These are phyloP conservation scores for Fusarium devonianum DNA, from an alignment of 2,329 filamentous ascomycete genomes.

Conservation along the genomic window DNA sequence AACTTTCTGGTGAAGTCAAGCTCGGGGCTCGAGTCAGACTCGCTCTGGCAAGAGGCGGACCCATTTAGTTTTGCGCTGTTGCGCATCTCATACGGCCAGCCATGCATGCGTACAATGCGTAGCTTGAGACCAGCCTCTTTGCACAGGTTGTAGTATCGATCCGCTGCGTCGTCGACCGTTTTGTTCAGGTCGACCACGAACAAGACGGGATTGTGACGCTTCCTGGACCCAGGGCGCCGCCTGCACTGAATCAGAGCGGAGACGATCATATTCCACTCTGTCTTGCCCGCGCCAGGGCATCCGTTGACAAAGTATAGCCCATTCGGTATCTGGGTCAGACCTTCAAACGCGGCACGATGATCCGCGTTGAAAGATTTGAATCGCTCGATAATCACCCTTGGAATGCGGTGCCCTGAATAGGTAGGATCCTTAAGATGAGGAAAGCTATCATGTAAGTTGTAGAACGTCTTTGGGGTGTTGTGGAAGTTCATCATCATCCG, in stretches of 20 bases:
- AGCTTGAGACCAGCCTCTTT: conserved; percentile 46
- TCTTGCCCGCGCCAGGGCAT: conserved; percentile 57
- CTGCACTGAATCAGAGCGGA: conserved; percentile 49
- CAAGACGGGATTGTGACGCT: conserved; percentile 46
- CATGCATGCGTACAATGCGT: conserved; percentile 50
- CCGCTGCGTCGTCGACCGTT: conserved; percentile 54
- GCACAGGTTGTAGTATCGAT: conserved; percentile 50
- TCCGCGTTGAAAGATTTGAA: conserved; percentile 48
- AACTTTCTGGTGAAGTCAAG: conserved; percentile 50
- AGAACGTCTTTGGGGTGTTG: conserved; percentile 23
- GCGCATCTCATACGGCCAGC: conserved; percentile 50
- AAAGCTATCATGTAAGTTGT: conserved; percentile 40
- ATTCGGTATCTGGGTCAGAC: conserved; percentile 49
- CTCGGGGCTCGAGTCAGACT: neutral
- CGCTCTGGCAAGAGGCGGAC: neutral
- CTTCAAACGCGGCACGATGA: conserved; percentile 48
- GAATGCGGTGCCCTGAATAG: conserved; percentile 28
- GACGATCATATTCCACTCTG: conserved; percentile 54
- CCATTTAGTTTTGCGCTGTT: conserved; percentile 44
- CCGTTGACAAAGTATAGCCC: conserved; percentile 55
- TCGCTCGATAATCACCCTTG: conserved; percentile 37
- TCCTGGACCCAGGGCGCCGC: conserved; percentile 30
- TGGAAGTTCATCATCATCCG: conserved; percentile 46
- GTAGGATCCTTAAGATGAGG: conserved; percentile 47
- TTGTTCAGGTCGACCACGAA: conserved; percentile 58